Evolutionary conservation across 2,329 filamentous ascomycete species (phyloP).

Genomic region (Penicillium sp.): DNA sequence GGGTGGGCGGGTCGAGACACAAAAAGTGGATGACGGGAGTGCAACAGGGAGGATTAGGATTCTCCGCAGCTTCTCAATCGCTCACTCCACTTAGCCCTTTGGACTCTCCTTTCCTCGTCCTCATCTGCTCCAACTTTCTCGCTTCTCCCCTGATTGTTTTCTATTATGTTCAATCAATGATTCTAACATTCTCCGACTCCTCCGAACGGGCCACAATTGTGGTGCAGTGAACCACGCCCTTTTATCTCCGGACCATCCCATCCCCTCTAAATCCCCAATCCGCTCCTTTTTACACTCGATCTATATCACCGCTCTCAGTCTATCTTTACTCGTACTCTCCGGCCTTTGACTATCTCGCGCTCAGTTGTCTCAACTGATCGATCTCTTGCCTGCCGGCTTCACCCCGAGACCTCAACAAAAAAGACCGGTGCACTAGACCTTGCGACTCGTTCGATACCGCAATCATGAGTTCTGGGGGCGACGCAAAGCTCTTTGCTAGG

Average conservation of each 20-base stretch:
- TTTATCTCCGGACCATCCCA: conserved; percentile 8
- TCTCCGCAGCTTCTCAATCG: conserved; percentile 24
- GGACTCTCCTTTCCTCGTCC: conserved; percentile 19
- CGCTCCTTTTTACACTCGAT: conserved; percentile 1
- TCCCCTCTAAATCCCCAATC: conserved; percentile 6
- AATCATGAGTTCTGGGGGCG: conserved; percentile 68
- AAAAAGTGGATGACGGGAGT: conserved; percentile 12
- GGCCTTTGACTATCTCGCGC: background rate
- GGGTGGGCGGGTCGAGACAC: conserved; percentile 6
- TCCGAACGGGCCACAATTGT: conserved; percentile 10
- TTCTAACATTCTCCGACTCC: conserved; percentile 10
- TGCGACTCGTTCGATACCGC: conserved; percentile 17
- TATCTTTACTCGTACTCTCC: background rate
- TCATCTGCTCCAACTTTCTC: conserved; percentile 5
- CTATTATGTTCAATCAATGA: conserved; percentile 17
- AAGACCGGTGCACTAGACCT: conserved; percentile 3
- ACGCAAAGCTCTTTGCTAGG: conserved; percentile 98
- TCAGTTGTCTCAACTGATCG: conserved; percentile 19
- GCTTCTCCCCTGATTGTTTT: conserved; percentile 8
- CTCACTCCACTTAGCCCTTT: conserved; percentile 23
- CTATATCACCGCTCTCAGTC: background rate
- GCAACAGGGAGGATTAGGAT: conserved; percentile 21
- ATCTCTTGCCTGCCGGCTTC: conserved; percentile 7
- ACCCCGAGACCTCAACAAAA: conserved; percentile 8
- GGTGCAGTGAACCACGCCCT: conserved; percentile 17